Conservation (phyloP, 352 stramenopile species). For the Phytopythium vexans region DNA sequence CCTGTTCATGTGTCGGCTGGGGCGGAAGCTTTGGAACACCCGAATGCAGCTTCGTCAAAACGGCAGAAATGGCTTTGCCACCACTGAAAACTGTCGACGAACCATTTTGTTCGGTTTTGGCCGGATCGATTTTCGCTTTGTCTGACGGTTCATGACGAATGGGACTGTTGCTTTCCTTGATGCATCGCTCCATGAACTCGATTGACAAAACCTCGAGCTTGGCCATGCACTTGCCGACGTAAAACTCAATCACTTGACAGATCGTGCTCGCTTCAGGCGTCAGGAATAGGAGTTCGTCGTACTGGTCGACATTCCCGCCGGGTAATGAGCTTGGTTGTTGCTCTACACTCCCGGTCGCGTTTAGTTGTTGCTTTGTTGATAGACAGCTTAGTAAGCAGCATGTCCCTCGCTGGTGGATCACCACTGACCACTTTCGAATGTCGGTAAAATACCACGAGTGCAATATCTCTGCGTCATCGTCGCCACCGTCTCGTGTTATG, state of each 20-base stretch:
- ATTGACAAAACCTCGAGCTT: slow-evolving; percentile 59
- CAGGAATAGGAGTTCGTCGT: slow-evolving; percentile 58
- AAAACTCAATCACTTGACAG: slow-evolving; percentile 75
- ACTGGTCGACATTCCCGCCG: neutral
- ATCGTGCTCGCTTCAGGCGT: slow-evolving; percentile 45
- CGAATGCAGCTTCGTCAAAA: too few relatives aligned
- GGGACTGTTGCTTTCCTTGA: neutral
- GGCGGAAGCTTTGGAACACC: too few relatives aligned
- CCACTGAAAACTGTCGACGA: too few relatives aligned
- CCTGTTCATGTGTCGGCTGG: too few relatives aligned
- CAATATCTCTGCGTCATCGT: slow-evolving; percentile 39
- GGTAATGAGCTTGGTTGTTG: neutral
- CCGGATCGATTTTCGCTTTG: neutral
- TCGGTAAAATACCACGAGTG: slow-evolving; percentile 81
- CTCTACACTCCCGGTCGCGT: too few relatives aligned
- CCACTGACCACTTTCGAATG: slow-evolving; percentile 73
- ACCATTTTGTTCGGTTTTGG: neutral
- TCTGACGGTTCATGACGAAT: too few relatives aligned
- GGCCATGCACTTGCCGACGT: slow-evolving; percentile 74
- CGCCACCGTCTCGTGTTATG: slow-evolving; percentile 18
- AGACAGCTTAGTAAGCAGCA: slow-evolving; percentile 62
- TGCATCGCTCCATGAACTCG: slow-evolving; percentile 15
- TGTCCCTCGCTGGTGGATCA: slow-evolving; percentile 42
- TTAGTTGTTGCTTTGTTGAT: neutral
- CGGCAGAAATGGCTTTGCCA: too few relatives aligned